phyloP scores from a whole-genome alignment of 192 early-diverging fungal species.

The Linnemannia schmuckeri region DNA sequence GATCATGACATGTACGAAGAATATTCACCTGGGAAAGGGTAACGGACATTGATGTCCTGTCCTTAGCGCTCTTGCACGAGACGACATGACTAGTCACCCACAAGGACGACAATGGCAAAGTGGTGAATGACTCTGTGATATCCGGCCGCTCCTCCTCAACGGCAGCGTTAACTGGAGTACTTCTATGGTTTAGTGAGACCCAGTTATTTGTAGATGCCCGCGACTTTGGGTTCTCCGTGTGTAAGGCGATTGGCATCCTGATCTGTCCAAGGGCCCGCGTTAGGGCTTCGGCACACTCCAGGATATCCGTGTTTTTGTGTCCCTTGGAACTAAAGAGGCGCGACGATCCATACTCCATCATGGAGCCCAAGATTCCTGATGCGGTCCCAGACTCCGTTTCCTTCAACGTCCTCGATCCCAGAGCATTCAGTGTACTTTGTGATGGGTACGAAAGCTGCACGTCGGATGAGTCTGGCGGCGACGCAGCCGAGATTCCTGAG shows the following conservation, averaged over 20 bases:
- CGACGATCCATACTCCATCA: constrained; percentile 42
- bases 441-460: not conserved
- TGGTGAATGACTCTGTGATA: not conserved
- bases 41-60: constrained; percentile 47
- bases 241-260: not conserved
- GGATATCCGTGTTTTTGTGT: constrained; percentile 28
- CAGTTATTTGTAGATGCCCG: not conserved
- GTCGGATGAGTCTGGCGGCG: not conserved
- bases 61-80: constrained; percentile 52
- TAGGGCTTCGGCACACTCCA: constrained; percentile 48
- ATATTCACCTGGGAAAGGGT: constrained; percentile 46
- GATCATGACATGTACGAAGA: constrained; percentile 32
- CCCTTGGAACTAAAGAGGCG: constrained; percentile 35
- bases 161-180: not conserved
- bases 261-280: constrained; percentile 45
- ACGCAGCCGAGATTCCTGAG: not conserved
- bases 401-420: not conserved
- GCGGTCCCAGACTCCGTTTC: not conserved
- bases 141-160: not conserved
- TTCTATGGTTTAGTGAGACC: not conserved
- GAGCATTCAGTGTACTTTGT: not conserved
- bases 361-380: constrained; percentile 32
- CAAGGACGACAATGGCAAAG: constrained; percentile 11
- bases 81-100: constrained; percentile 45
- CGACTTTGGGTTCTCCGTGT: not conserved